Evolutionary conservation across 495 filamentous ascomycete genomes (phyloP), one percentile per base, ranked within the genome.

Genomic region (Cairneyella variabilis): DNA sequence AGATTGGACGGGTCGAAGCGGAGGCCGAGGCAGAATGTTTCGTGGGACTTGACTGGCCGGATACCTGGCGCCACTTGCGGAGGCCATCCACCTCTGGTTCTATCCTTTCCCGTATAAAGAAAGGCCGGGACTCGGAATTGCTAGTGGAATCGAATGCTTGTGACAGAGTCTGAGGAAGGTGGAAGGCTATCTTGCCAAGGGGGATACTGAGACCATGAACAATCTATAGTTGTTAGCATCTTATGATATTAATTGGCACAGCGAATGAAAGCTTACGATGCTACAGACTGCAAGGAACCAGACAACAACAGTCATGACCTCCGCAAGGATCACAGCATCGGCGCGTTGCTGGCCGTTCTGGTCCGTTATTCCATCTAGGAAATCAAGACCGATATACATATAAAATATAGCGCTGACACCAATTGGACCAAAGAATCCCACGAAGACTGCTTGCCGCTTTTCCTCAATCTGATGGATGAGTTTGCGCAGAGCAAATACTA

Each of bases 381-480:
- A 95, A 32, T 91, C 84, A 1, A 85, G 69, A 27, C 78, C 81
- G 58, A 95, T 71, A 57, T 89, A 90, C 22, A 95, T 75, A 63
- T 96, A 96, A 66, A 95, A 96, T 41, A 96, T 76, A 1, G 90
- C 89, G 38, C 84, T 87, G 3, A 96, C 89, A 16, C 91, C 91
- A 51, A 97, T 91, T n/a, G 90, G 91, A 0, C 90, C 91, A 60
- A 96, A 96, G 74, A 95, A 95, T 3, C 90, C 91, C 34, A 90
- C 86, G 56, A 95, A 93, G 1, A 83, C 68, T 4, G 90, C 88
- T 55, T 92, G 87, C 7, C 72, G 72, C 3, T 78, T 53, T 25
- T 85, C 77, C 53, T 90, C 83, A 45, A 93, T 89, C 64, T 95
- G 89, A 38, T 79, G 83, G 44, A 96, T 90, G 47, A 77, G 76